phyloP scores from a whole-genome alignment of 2,329 filamentous ascomycete species.

The Xylariaceae sp. region DNA sequence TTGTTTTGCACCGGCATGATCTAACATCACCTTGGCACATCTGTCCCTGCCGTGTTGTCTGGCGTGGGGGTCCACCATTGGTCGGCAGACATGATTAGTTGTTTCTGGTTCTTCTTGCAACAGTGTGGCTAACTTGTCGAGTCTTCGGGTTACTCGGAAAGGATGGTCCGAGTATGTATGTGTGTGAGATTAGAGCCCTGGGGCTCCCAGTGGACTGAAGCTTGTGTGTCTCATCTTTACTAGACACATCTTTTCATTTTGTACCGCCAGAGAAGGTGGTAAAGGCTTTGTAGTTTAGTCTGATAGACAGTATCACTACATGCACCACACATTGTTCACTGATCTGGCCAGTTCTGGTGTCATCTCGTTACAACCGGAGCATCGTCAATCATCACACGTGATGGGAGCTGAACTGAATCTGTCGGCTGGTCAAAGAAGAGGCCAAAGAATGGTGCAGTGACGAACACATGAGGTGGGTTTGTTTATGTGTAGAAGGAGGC shows the following conservation, averaged over 20 bases:
- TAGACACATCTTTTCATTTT: constrained; percentile 27
- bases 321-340: constrained; percentile 11
- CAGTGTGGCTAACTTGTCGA: constrained; percentile 17
- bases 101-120: constrained; percentile 21
- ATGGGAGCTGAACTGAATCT: no score
- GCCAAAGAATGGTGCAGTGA: no score
- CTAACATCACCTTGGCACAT: constrained; percentile 25
- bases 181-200: constrained; percentile 17
- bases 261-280: constrained; percentile 18
- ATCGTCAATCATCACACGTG: not conserved
- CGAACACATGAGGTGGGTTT: no score
- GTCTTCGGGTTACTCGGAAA: constrained; percentile 20
- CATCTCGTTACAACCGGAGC: not conserved
- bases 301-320: constrained; percentile 27
- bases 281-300: constrained; percentile 24
- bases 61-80: constrained; percentile 18
- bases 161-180: constrained; percentile 24
- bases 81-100: constrained; percentile 18
- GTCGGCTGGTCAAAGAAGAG: no score
- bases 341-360: not conserved
- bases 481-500: no score
- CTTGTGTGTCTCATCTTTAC: constrained; percentile 25
- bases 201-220: constrained; percentile 20
- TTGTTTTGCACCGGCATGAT: constrained; percentile 26
- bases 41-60: constrained; percentile 18